Percentiles rank a stretch among this genome's conserved stretches.
phyloP scores from a whole-genome alignment of 148 eudicot genomes.

The Amaranthus hypochondriacus region DNA sequence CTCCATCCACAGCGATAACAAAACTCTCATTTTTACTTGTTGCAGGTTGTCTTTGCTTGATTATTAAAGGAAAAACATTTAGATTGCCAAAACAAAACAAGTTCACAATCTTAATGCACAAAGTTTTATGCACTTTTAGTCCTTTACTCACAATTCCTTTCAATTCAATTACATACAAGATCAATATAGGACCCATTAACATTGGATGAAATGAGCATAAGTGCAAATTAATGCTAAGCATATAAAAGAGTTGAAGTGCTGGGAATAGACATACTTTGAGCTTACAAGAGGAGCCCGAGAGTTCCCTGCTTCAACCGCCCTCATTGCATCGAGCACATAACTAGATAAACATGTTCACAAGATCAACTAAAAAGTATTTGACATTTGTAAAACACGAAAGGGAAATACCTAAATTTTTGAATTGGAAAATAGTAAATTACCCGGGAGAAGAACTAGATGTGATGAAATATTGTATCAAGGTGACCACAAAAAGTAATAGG shows the following conservation, averaged over 20 bases:
- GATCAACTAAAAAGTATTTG: not conserved
- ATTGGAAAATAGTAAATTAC: slow-evolving; percentile 31
- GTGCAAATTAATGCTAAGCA: not conserved
- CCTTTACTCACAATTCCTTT: not conserved
- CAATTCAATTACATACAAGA: too few species aligned
- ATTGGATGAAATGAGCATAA: not conserved
- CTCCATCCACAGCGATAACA: slow-evolving; percentile 44
- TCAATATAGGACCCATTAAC: not conserved
- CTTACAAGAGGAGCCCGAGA: slow-evolving; percentile 34
- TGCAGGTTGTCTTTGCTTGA: slow-evolving; percentile 94
- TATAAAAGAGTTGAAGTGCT: not conserved
- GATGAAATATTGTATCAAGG: slow-evolving; percentile 75
- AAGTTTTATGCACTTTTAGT: not conserved
- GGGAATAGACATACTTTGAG: slow-evolving; percentile 56
- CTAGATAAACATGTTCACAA: slow-evolving; percentile 27
- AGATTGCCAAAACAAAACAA: not conserved
- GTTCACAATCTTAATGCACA: too few species aligned
- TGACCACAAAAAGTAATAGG: slow-evolving; percentile 54
- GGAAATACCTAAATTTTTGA: not conserved
- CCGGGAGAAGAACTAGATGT: slow-evolving; percentile 91
- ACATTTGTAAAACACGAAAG: not conserved
- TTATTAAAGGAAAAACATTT: slow-evolving; percentile 31
- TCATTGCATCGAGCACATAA: slow-evolving; percentile 85
- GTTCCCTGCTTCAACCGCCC: slow-evolving; percentile 50
- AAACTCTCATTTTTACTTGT: slow-evolving; percentile 65